These are phyloP conservation scores for Sporothrix mexicana DNA, from an alignment of 2,329 filamentous ascomycete species.

Conservation along the genomic window DNA sequence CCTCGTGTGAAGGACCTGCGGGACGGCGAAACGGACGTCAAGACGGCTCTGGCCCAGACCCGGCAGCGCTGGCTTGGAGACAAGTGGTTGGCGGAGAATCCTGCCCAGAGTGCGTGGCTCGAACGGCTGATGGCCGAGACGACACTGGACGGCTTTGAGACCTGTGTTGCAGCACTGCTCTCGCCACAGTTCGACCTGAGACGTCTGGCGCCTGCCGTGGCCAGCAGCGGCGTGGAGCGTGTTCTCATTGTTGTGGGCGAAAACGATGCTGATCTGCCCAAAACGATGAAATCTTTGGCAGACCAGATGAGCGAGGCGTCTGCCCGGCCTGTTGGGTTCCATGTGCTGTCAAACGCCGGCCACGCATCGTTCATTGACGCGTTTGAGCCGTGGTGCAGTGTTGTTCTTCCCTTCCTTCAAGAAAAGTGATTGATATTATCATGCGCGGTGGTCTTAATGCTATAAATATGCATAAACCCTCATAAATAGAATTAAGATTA, in stretches of 20 bases:
- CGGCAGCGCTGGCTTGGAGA: slow-evolving; percentile 39
- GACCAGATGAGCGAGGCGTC: slow-evolving; percentile 44
- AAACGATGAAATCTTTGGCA: slow-evolving; percentile 49
- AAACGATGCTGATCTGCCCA: slow-evolving; percentile 49
- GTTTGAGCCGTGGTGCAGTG: slow-evolving; percentile 43
- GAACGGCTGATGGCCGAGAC: slow-evolving; percentile 47
- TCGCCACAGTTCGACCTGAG: slow-evolving; percentile 49
- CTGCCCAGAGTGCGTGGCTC: slow-evolving; percentile 38
- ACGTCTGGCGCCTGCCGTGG: slow-evolving; percentile 44
- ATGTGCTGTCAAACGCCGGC: slow-evolving; percentile 47
- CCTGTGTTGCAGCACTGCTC: slow-evolving; percentile 50
- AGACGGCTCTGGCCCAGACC: slow-evolving; percentile 9
- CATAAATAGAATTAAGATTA: too few species aligned
- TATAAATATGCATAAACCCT: background rate
- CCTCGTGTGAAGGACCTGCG: slow-evolving; percentile 46
- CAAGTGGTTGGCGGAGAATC: slow-evolving; percentile 47
- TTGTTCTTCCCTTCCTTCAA: slow-evolving; percentile 40
- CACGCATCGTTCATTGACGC: slow-evolving; percentile 51
- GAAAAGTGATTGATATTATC: background rate
- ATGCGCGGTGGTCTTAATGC: background rate
- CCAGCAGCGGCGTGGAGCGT: slow-evolving; percentile 45
- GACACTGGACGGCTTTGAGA: slow-evolving; percentile 50
- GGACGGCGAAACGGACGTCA: slow-evolving; percentile 33
- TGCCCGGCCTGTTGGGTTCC: slow-evolving; percentile 43
- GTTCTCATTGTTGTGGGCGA: slow-evolving; percentile 51